Conservation (phyloP, 75 land plant genomes). For the Picea glauca region DNA sequence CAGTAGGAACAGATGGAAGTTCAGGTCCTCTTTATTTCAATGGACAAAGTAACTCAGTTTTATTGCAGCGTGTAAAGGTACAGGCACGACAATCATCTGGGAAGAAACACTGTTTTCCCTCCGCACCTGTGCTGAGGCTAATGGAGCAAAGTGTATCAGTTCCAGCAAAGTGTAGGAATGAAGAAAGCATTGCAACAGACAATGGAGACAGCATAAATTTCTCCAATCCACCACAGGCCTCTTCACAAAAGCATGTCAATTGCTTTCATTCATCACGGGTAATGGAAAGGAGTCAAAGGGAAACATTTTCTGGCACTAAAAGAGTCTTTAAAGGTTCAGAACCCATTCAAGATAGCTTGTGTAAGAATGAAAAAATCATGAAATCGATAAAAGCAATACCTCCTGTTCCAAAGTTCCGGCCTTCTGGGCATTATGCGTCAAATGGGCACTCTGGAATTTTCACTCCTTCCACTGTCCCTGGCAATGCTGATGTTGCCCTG, state of each 20-base stretch:
- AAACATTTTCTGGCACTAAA: neutral
- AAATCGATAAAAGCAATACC: neutral
- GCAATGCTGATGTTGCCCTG: neutral
- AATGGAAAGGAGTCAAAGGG: too few species aligned
- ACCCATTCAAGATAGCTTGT: constrained; percentile 3
- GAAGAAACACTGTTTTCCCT: neutral
- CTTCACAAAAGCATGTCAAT: constrained; percentile 4
- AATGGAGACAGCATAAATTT: neutral
- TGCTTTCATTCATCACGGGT: constrained; percentile 1
- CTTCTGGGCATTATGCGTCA: neutral
- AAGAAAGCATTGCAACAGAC: neutral
- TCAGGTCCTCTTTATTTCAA: neutral
- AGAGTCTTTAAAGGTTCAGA: neutral
- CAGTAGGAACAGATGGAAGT: neutral
- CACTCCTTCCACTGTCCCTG: neutral
- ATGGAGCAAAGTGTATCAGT: constrained; percentile 13
- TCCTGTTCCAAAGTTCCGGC: constrained; percentile 11
- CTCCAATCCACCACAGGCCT: constrained; percentile 2
- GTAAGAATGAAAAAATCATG: neutral
- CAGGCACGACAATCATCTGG: constrained; percentile 5
- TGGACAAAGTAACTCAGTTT: constrained; percentile 9
- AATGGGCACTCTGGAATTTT: constrained; percentile 1
- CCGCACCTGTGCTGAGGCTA: neutral
- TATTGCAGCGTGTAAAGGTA: constrained; percentile 7
- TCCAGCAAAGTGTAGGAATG: constrained; percentile 1